phyloP scores from a whole-genome alignment of 108 stramenopile species.

The Pseudonitzschia multiseries region DNA sequence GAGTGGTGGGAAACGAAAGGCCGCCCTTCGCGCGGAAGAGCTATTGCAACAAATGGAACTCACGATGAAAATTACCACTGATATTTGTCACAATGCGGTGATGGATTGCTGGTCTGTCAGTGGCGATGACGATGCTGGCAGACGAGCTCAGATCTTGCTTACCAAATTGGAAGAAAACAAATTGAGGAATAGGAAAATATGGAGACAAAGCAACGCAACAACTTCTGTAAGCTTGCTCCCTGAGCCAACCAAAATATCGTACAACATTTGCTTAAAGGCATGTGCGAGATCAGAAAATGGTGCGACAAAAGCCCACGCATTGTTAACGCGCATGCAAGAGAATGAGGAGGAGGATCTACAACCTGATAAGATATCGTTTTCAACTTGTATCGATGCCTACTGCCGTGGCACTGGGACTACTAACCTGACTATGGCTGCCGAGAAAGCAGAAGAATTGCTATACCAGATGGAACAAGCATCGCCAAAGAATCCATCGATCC shows the following conservation, averaged over 20 bases:
- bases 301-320: conserved; percentile 44
- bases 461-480: conserved; percentile 37
- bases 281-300: conserved; percentile 54
- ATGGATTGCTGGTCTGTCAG: conserved; percentile 56
- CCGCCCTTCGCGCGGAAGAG: conserved; percentile 54
- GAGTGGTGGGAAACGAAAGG: conserved; percentile 19
- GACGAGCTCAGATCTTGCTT: conserved; percentile 44
- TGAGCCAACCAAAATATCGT: conserved; percentile 33
- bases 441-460: conserved; percentile 30
- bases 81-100: conserved; percentile 44
- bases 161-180: conserved; percentile 50
- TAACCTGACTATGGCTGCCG: conserved; percentile 15
- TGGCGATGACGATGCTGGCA: conserved; percentile 44
- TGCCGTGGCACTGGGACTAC: conserved; percentile 16
- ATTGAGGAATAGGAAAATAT: not conserved
- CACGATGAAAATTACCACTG: conserved; percentile 24
- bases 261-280: conserved; percentile 56
- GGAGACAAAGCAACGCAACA: not conserved
- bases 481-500: conserved; percentile 28
- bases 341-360: conserved; percentile 31
- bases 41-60: conserved; percentile 53
- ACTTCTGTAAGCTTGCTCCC: not conserved
- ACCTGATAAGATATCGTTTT: conserved; percentile 60
- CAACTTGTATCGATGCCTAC: conserved; percentile 62
- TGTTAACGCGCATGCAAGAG: conserved; percentile 53